A percentile compares a stretch with the other conserved stretches of the same genome.
Conservation (phyloP, 2,329 filamentous ascomycete species). For the Aspergillus proliferans region DNA sequence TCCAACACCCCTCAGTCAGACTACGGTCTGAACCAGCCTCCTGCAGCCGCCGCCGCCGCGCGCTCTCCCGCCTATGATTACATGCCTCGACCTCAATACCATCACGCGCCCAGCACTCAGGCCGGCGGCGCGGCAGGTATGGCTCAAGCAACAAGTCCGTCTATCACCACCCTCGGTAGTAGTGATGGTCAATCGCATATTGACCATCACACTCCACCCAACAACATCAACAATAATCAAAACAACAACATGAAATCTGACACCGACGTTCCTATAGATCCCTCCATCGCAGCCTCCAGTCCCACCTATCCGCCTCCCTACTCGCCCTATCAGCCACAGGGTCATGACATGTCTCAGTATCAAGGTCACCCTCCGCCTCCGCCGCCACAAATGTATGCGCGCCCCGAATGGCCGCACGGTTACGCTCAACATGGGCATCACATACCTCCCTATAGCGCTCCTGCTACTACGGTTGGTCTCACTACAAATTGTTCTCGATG, state of each 20-base stretch:
- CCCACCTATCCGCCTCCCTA: constrained; percentile 84
- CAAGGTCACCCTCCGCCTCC: constrained; percentile 43
- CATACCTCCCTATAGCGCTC: constrained; percentile 45
- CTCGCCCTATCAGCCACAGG: constrained; percentile 76
- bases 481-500: constrained; percentile 19
- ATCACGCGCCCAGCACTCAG: constrained; percentile 63
- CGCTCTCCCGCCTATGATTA: constrained; percentile 84
- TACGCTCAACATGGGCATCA: constrained; percentile 44
- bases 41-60: constrained; percentile 47
- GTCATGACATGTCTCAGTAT: constrained; percentile 78
- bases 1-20: constrained; percentile 82
- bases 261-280: constrained; percentile 98
- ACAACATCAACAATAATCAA: constrained; percentile 23
- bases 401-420: constrained; percentile 42
- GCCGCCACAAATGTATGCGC: constrained; percentile 43
- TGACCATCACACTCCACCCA: constrained; percentile 58
- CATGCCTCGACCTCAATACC: constrained; percentile 71
- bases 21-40: constrained; percentile 71
- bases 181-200: constrained; percentile 54
- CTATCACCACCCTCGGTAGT: constrained; percentile 64
- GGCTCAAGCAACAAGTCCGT: constrained; percentile 99
- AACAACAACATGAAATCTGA: constrained; percentile 72
- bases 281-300: constrained; percentile 88
- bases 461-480: constrained; percentile 54
- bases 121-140: constrained; percentile 78